These are phyloP conservation scores for Cadophora luteo-olivacea DNA, from an alignment of 2,329 filamentous ascomycete species.

Conservation along the genomic window DNA sequence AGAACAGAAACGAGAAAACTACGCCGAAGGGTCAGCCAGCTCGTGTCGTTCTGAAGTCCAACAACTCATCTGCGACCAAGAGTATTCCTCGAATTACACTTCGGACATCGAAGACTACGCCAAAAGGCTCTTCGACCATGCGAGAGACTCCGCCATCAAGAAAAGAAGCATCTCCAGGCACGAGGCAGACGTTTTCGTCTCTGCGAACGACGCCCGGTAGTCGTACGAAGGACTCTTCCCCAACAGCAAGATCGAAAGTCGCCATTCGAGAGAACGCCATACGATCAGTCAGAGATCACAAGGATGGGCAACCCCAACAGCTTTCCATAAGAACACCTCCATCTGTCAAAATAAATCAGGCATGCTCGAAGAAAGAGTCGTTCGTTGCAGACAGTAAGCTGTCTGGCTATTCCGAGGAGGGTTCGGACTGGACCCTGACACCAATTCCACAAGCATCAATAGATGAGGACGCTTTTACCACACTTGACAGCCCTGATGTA, in stretches of 20 bases:
- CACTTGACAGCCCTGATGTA: background rate
- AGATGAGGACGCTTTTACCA: background rate
- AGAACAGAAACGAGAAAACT: constrained; percentile 12
- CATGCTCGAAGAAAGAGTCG: background rate
- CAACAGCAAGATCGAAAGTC: background rate
- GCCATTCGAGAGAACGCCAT: background rate
- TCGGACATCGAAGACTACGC: background rate
- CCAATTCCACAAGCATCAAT: constrained; percentile 1
- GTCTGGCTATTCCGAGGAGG: background rate
- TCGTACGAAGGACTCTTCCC: background rate
- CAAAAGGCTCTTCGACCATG: background rate
- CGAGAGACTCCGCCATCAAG: constrained; percentile 2
- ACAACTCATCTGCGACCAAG: constrained; percentile 5
- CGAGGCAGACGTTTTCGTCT: constrained; percentile 1
- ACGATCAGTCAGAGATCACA: background rate
- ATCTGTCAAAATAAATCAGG: background rate
- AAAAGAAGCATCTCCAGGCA: background rate
- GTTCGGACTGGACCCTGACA: background rate
- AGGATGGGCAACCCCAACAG: background rate
- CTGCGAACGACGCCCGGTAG: constrained; percentile 5
- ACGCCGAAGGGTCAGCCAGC: constrained; percentile 12
- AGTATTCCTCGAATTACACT: constrained; percentile 1
- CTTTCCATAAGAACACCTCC: background rate
- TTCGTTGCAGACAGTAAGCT: background rate
- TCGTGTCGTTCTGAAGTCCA: constrained; percentile 14